phyloP scores from a whole-genome alignment of 2,329 filamentous ascomycete species.

The Fusarium hainanense region DNA sequence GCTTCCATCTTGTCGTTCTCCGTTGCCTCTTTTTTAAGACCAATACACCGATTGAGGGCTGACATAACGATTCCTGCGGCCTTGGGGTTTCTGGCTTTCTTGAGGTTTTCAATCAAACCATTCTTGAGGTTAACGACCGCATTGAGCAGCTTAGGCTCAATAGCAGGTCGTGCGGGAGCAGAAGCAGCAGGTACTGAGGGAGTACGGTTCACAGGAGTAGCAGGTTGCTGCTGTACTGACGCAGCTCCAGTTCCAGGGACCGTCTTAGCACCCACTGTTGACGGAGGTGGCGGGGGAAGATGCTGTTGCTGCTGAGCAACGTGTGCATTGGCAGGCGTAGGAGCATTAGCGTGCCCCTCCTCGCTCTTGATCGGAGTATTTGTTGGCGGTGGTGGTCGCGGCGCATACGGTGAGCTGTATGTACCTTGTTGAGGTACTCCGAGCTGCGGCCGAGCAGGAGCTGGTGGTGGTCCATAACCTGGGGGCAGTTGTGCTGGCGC shows the following conservation, averaged over 20 bases:
- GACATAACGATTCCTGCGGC: slow-evolving; percentile 63
- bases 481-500: slow-evolving; percentile 51
- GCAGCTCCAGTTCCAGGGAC: slow-evolving; percentile 33
- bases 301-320: slow-evolving; percentile 29
- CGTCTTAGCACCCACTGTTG: slow-evolving; percentile 35
- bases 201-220: slow-evolving; percentile 39
- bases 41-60: slow-evolving; percentile 63
- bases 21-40: slow-evolving; percentile 58
- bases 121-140: slow-evolving; percentile 60
- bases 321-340: slow-evolving; percentile 2
- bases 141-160: slow-evolving; percentile 57
- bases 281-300: slow-evolving; percentile 18
- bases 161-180: slow-evolving; percentile 51
- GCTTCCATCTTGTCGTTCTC: slow-evolving; percentile 60
- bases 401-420: slow-evolving; percentile 54
- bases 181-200: slow-evolving; percentile 43
- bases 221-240: slow-evolving; percentile 26
- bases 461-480: slow-evolving; percentile 52
- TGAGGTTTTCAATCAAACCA: slow-evolving; percentile 59
- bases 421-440: slow-evolving; percentile 48
- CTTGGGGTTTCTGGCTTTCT: slow-evolving; percentile 55
- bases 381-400: slow-evolving; percentile 48
- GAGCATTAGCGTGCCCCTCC: slow-evolving; percentile 38
- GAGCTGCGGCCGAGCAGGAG: slow-evolving; percentile 50
- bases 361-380: slow-evolving; percentile 47